Evolutionary conservation across 2,329 filamentous ascomycete species (phyloP).

Genomic region (Albifimbria verrucaria): DNA sequence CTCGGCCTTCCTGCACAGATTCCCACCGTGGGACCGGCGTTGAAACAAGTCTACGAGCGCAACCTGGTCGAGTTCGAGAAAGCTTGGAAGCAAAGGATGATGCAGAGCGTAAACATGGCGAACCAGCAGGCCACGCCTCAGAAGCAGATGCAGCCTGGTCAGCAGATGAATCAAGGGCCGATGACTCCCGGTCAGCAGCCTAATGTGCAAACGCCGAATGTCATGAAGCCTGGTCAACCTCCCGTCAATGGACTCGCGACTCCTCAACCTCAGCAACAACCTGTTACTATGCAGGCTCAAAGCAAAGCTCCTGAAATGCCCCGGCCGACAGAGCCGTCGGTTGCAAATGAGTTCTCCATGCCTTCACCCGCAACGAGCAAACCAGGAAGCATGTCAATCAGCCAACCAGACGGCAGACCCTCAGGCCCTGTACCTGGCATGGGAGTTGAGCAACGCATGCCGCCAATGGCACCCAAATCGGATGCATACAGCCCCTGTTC

Average conservation of each 20-base stretch:
- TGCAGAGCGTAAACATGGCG: constrained; percentile 42
- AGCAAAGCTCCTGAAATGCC: not conserved
- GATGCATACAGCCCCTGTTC: constrained; percentile 55
- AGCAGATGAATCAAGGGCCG: constrained; percentile 29
- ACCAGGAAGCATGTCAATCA: constrained; percentile 38
- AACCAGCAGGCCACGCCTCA: constrained; percentile 31
- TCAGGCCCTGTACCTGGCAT: constrained; percentile 13
- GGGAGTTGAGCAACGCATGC: constrained; percentile 26
- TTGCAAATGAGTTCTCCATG: constrained; percentile 38
- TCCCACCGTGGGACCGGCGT: constrained; percentile 64
- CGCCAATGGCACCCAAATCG: constrained; percentile 40
- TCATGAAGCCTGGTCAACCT: constrained; percentile 37
- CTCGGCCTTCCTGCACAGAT: constrained; percentile 62
- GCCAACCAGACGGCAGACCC: constrained; percentile 29
- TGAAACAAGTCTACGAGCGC: constrained; percentile 71
- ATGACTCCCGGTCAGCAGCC: constrained; percentile 31
- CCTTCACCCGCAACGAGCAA: constrained; percentile 43
- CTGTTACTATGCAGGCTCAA: constrained; percentile 1
- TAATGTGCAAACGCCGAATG: constrained; percentile 25
- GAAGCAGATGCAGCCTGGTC: constrained; percentile 31
- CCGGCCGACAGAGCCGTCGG: constrained; percentile 4
- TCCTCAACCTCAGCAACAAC: constrained; percentile 18
- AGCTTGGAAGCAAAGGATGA: constrained; percentile 53
- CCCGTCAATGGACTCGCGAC: constrained; percentile 35
- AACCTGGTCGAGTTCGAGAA: constrained; percentile 78